Percentiles rank a stretch among this genome's conserved stretches.
Conservation (phyloP, 2,329 filamentous ascomycete genomes). For the Zymoseptoria ardabiliae region DNA sequence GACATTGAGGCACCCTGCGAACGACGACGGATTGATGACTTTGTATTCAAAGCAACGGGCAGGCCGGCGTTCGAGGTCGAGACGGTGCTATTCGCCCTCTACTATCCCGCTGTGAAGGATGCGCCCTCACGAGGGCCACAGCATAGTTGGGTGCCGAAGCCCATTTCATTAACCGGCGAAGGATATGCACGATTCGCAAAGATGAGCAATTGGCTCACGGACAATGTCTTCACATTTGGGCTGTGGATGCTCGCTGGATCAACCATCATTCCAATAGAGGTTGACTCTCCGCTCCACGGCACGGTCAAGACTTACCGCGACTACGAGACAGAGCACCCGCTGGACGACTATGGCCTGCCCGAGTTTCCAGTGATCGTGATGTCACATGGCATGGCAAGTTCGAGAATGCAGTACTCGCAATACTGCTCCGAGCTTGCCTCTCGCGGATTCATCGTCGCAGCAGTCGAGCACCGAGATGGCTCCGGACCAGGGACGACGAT, state of each 20-base stretch:
- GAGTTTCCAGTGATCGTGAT: constrained; percentile 39
- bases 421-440: constrained; percentile 41
- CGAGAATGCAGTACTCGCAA: constrained; percentile 40
- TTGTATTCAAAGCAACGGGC: constrained; percentile 32
- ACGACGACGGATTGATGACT: constrained; percentile 30
- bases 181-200: constrained; percentile 39
- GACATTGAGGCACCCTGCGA: constrained; percentile 38
- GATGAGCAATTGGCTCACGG: constrained; percentile 31
- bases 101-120: constrained; percentile 35
- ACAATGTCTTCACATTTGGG: constrained; percentile 33
- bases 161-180: constrained; percentile 36
- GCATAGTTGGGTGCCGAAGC: constrained; percentile 40
- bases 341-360: constrained; percentile 26
- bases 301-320: constrained; percentile 22
- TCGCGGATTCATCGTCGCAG: constrained; percentile 39
- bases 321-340: constrained; percentile 22
- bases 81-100: constrained; percentile 40
- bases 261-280: constrained; percentile 37
- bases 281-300: constrained; percentile 36
- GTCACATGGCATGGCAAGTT: constrained; percentile 41
- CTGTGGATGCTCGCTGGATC: constrained; percentile 38
- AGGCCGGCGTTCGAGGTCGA: constrained; percentile 37
- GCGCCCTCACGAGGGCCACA: constrained; percentile 19
- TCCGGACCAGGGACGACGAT: constrained; percentile 40
- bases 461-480: constrained; percentile 42